A percentile compares a stretch with the other conserved stretches of the same genome.
Evolutionary conservation across 352 stramenopile genomes (phyloP).

Genomic region (Globisporangium mamillatum): DNA sequence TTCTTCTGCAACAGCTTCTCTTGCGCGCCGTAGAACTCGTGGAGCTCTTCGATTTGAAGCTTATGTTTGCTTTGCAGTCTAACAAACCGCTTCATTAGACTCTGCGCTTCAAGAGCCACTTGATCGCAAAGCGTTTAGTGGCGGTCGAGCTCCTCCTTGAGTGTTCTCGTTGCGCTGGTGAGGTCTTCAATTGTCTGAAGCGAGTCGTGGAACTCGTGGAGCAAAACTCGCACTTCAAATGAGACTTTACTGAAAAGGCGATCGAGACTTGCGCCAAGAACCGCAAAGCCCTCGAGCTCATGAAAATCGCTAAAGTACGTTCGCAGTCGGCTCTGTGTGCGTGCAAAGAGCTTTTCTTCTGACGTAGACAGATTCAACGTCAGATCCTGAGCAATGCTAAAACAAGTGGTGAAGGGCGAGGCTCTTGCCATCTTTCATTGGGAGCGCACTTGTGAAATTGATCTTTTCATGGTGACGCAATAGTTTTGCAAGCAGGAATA

Average conservation of each 20-base stretch:
- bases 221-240: background rate
- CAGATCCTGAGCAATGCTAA: conserved; percentile 4
- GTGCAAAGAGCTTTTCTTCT: background rate
- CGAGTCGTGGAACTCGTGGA: background rate
- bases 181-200: background rate
- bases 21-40: conserved; percentile 28
- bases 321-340: background rate
- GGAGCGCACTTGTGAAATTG: background rate
- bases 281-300: conserved; percentile 1
- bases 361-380: background rate
- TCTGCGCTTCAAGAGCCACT: background rate
- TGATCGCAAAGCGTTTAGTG: background rate
- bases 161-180: background rate
- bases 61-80: conserved; percentile 19
- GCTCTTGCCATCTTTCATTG: background rate
- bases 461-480: background rate
- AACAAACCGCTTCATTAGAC: conserved; percentile 4
- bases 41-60: conserved; percentile 27
- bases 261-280: background rate
- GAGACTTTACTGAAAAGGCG: conserved; percentile 2
- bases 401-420: background rate
- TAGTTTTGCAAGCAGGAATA: background rate
- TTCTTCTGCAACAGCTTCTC: conserved; percentile 35
- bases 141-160: background rate
- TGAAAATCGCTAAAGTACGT: conserved; percentile 3